A percentile compares a stretch with the other conserved stretches of the same genome.
Conservation (phyloP, 2,329 filamentous ascomycete species). For the Fusarium subglutinans region DNA sequence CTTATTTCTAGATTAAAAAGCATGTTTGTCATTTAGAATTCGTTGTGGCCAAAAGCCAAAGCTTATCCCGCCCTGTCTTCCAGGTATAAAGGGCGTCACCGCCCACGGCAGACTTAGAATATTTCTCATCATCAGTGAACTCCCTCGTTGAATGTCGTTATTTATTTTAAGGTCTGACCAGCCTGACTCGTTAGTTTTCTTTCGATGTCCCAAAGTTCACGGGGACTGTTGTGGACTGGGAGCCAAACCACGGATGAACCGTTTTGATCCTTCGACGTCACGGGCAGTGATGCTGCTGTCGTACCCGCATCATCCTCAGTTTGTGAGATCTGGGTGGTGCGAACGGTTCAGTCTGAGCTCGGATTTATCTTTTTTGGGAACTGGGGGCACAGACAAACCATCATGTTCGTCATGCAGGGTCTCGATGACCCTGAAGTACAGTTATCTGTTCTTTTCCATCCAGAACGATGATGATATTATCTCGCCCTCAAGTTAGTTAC, state of each 20-base stretch:
- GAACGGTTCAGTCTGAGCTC: not conserved
- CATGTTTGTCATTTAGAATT: fast-evolving
- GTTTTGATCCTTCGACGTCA: not conserved
- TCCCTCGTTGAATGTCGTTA: not conserved
- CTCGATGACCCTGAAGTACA: not conserved
- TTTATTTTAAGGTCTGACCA: not conserved
- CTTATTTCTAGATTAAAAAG: not conserved
- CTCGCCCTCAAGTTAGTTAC: not conserved
- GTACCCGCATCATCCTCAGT: not conserved
- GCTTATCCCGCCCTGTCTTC: not conserved
- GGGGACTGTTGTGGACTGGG: fast-evolving
- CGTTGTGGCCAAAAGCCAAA: not conserved
- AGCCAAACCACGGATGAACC: fast-evolving
- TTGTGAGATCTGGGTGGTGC: not conserved
- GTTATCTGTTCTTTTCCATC: not conserved
- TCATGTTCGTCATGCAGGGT: not conserved
- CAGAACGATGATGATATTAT: not conserved
- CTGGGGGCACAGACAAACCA: not conserved
- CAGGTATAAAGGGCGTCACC: fast-evolving
- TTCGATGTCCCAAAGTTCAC: fast-evolving
- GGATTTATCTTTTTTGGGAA: not conserved
- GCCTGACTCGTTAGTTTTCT: not conserved
- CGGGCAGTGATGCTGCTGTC: not conserved
- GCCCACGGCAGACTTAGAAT: fast-evolving
- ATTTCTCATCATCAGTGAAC: not conserved